Percentiles rank a stretch among this genome's conserved stretches.
phyloP scores from a whole-genome alignment of 2,329 filamentous ascomycete genomes.

The Aspergillus sp. region DNA sequence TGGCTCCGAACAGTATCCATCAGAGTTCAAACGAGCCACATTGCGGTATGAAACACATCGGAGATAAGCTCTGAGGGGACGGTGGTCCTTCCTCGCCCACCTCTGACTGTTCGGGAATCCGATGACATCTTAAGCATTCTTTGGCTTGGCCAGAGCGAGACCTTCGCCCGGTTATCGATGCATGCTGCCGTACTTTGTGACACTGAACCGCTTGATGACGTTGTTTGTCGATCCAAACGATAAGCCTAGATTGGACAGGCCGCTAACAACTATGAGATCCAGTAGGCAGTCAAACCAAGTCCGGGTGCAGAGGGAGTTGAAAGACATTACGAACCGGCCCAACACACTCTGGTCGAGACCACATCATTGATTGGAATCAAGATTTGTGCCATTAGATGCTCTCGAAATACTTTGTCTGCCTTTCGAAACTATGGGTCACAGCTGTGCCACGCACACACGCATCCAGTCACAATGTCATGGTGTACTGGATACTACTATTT shows the following conservation, averaged over 20 bases:
- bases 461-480: neutral
- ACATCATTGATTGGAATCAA: neutral
- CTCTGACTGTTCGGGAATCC: neutral
- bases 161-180: neutral
- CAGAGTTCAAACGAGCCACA: too few relatives aligned
- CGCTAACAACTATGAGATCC: neutral
- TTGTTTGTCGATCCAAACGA: neutral
- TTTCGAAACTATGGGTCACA: neutral
- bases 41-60: neutral
- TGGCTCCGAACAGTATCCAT: too few relatives aligned
- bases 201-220: neutral
- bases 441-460: neutral
- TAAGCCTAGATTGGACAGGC: neutral
- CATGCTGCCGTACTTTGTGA: neutral
- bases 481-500: neutral
- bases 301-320: neutral
- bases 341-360: neutral
- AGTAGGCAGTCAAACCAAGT: neutral
- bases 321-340: neutral
- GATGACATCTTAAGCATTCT: constrained; percentile 4
- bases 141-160: neutral
- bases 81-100: neutral
- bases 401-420: neutral
- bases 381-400: neutral
- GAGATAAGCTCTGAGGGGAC: neutral